Conservation (phyloP, 2,329 filamentous ascomycete genomes). For the Claviceps capensis region DNA sequence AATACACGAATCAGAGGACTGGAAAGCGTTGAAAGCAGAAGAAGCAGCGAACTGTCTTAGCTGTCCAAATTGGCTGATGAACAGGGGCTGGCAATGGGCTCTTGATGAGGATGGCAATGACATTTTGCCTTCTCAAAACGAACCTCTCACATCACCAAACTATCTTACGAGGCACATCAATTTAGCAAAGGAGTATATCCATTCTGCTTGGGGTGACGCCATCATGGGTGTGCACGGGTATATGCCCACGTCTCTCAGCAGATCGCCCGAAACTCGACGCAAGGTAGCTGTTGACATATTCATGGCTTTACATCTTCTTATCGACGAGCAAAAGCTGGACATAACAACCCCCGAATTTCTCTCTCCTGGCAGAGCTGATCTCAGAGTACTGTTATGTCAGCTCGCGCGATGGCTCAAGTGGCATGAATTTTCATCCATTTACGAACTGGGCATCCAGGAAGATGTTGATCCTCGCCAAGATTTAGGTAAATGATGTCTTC, state of each 20-base stretch:
- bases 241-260: conserved; percentile 45
- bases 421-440: conserved; percentile 32
- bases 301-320: conserved; percentile 69
- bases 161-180: conserved; percentile 40
- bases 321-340: conserved; percentile 79
- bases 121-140: conserved; percentile 12
- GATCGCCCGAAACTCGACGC: conserved; percentile 41
- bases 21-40: conserved; percentile 32
- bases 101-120: conserved; percentile 37
- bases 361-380: conserved; percentile 30
- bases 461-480: conserved; percentile 27
- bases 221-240: conserved; percentile 43
- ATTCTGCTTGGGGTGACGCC: conserved; percentile 41
- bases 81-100: conserved; percentile 58
- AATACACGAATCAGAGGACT: conserved; percentile 26
- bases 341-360: conserved; percentile 34
- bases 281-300: conserved; percentile 54
- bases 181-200: conserved; percentile 52
- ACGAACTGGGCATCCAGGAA: conserved; percentile 40
- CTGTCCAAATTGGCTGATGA: conserved; percentile 45
- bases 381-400: conserved; percentile 69
- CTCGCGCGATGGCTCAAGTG: conserved; percentile 74
- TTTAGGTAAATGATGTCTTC: conserved; percentile 19
- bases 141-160: conserved; percentile 13
- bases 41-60: conserved; percentile 35